phyloP scores from a whole-genome alignment of 2,329 filamentous ascomycete species.

The Daldinia sp. region DNA sequence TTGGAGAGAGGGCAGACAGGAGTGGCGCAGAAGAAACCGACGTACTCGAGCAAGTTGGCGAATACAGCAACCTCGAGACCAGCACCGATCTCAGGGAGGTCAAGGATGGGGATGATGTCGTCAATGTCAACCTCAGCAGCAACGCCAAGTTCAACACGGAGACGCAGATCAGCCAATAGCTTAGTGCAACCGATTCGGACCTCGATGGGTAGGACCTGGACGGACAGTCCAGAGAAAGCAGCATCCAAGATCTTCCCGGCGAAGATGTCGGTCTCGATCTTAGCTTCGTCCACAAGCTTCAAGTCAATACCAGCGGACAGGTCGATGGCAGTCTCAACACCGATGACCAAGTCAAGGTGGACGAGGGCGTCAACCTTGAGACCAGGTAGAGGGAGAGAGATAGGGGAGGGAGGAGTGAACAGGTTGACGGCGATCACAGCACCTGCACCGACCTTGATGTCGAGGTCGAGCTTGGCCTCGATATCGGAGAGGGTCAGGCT shows the following conservation, averaged over 20 bases:
- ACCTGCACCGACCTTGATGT: conserved; percentile 58
- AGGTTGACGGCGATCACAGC: conserved; percentile 65
- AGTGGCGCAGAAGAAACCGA: conserved; percentile 55
- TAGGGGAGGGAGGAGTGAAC: conserved; percentile 58
- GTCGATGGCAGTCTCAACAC: conserved; percentile 61
- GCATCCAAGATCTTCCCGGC: conserved; percentile 60
- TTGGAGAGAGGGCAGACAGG: conserved; percentile 54
- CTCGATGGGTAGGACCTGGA: conserved; percentile 60
- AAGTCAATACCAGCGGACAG: conserved; percentile 66
- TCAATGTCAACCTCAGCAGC: conserved; percentile 52
- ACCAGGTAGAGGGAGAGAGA: conserved; percentile 58
- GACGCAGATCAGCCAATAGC: conserved; percentile 63
- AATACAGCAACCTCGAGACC: conserved; percentile 61
- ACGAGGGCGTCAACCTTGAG: conserved; percentile 62
- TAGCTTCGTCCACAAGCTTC: conserved; percentile 60
- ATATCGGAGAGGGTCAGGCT: conserved; percentile 62
- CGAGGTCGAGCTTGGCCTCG: conserved; percentile 65
- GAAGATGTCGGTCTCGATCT: conserved; percentile 57
- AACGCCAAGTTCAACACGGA: conserved; percentile 62
- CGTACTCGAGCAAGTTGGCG: conserved; percentile 67
- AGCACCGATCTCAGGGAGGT: conserved; percentile 53
- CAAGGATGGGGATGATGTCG: conserved; percentile 47
- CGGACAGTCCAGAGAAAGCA: conserved; percentile 63
- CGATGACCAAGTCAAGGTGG: conserved; percentile 65
- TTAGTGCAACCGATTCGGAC: conserved; percentile 60